These are phyloP conservation scores for Cyberlindnera suaveolens DNA, from an alignment of 805 yeast species.

Conservation along the genomic window DNA sequence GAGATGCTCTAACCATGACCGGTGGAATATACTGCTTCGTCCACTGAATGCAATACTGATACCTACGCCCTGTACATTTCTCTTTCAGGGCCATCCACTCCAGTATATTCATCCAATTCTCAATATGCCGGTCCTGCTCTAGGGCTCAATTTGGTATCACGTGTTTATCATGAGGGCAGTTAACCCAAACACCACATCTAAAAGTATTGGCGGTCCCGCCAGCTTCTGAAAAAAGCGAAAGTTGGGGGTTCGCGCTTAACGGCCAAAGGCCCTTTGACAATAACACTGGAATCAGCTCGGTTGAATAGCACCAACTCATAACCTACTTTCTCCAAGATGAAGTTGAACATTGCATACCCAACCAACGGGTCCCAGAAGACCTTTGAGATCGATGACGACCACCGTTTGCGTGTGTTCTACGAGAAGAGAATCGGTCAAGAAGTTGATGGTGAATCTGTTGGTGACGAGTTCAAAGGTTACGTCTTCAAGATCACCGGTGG, in stretches of 20 bases:
- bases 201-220: neutral
- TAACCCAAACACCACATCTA: no score
- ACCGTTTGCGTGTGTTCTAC: slow-evolving; percentile 95
- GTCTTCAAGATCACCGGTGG: slow-evolving; percentile 98
- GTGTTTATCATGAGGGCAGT: no score
- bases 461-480: slow-evolving; percentile 99
- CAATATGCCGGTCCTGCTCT: no score
- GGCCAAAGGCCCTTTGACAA: neutral
- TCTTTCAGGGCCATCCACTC: no score
- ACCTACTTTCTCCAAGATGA: slow-evolving; percentile 1
- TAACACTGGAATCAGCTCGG: no score
- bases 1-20: no score
- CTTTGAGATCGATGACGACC: slow-evolving; percentile 98
- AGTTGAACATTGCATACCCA: slow-evolving; percentile 99
- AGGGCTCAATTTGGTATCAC: no score
- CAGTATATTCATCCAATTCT: no score
- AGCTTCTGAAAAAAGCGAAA: slow-evolving; percentile 1
- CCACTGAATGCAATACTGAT: no score
- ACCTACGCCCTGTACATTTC: no score
- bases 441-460: slow-evolving; percentile 96
- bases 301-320: no score
- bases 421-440: slow-evolving; percentile 99
- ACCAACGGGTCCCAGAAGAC: slow-evolving; percentile 99
- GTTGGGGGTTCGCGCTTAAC: neutral
- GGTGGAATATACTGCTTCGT: no score